phyloP scores from a whole-genome alignment of 2,329 filamentous ascomycete species.

The Aspergillus transmontanensis region DNA sequence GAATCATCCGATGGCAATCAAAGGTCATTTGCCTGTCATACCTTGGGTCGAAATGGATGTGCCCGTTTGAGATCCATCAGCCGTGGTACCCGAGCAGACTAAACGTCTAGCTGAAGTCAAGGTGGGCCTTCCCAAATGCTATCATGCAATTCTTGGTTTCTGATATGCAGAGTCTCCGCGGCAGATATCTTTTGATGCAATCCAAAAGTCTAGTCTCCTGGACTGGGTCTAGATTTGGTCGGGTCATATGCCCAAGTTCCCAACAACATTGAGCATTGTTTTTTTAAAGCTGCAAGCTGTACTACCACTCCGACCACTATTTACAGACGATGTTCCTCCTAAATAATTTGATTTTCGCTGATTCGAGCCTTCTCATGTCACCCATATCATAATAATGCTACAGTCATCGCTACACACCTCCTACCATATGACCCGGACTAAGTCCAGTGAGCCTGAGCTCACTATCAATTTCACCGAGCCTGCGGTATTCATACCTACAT shows the following conservation, averaged over 20 bases:
- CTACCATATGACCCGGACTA: constrained; percentile 1
- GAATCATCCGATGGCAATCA: neutral
- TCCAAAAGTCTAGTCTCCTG: neutral
- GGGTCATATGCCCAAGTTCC: neutral
- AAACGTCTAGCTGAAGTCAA: neutral
- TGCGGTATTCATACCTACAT: constrained; percentile 17
- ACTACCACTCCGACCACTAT: constrained; percentile 1
- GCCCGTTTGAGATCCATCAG: neutral
- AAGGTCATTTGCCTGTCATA: neutral
- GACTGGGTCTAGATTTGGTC: constrained; percentile 2
- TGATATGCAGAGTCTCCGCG: neutral
- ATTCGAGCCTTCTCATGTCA: neutral
- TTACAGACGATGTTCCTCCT: neutral
- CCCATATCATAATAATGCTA: neutral
- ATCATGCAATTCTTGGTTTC: neutral
- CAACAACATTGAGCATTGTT: neutral
- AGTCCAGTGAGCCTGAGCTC: constrained; percentile 7
- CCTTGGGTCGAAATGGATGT: neutral
- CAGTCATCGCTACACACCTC: constrained; percentile 4
- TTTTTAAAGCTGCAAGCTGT: neutral
- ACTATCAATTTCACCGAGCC: constrained; percentile 15
- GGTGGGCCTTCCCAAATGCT: neutral
- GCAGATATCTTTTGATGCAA: constrained; percentile 2
- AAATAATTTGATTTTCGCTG: neutral
- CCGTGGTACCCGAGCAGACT: neutral